Evolutionary conservation across 2,329 filamentous ascomycete genomes (phyloP).

Genomic region (Sporothrix globosa): DNA sequence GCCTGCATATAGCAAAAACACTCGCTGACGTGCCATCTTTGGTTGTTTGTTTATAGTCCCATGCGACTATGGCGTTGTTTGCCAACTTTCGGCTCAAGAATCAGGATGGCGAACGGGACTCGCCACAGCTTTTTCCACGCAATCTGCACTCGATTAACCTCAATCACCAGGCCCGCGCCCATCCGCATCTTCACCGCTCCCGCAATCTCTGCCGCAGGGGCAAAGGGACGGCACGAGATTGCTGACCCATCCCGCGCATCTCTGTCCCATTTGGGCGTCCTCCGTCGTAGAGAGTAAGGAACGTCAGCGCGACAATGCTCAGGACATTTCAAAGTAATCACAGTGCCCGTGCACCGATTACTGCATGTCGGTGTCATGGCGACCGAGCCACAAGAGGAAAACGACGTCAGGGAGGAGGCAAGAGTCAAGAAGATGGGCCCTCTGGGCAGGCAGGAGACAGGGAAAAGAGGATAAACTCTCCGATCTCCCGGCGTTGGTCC

Average conservation of each 20-base stretch:
- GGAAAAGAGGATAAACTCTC: slow-evolving; percentile 19
- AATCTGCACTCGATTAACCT: not conserved
- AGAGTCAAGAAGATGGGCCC: not conserved
- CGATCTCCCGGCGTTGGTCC: slow-evolving; percentile 19
- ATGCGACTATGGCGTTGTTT: not conserved
- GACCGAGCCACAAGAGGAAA: not conserved
- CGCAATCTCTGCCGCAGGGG: slow-evolving; percentile 3
- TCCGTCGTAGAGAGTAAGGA: not conserved
- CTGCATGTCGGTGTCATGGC: slow-evolving; percentile 6
- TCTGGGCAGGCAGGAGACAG: not conserved
- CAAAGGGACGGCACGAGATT: slow-evolving; percentile 22
- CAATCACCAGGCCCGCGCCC: not conserved
- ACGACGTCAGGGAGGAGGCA: not conserved
- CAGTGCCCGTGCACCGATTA: not conserved
- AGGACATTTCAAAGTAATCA: not conserved
- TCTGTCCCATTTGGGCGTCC: slow-evolving; percentile 3
- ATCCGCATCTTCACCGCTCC: slow-evolving; percentile 21
- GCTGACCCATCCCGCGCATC: slow-evolving; percentile 18
- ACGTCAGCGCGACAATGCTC: not conserved
- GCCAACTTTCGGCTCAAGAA: not conserved
- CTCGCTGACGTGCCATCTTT: not conserved
- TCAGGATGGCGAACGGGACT: not conserved
- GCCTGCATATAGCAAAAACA: slow-evolving; percentile 2
- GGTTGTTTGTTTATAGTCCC: not conserved
- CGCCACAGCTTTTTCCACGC: slow-evolving; percentile 2